Base-by-base conservation (phyloP, 2,329 filamentous ascomycete genomes). In the Sclerotinia nivalis region DNA sequence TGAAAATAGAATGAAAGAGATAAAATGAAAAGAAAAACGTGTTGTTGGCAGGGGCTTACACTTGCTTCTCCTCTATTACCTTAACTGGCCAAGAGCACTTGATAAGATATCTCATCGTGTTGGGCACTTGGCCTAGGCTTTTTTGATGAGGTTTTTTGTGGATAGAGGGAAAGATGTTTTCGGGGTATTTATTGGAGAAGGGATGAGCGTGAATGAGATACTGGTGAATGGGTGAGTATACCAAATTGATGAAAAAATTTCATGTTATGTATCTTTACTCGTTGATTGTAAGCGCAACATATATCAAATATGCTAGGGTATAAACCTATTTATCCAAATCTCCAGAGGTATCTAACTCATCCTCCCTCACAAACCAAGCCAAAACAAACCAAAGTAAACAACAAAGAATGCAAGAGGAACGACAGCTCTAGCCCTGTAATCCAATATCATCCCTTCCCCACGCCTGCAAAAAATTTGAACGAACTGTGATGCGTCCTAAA, bases 321-420 rank as follows among this genome's bases (percentile, higher is more conserved):
- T 40, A 52, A 64, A 64, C 50, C 47, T 20, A 20, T 52, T 31
- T 40, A 64, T 64, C 31, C 31, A 52, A 64, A 52, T 52, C 47
- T 25, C n/a, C 50, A 37, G 13, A 52, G 31, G 31, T 22, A 64
- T 64, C 61, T 64, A 50, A 50, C 37, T 18, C 40, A 15, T 64
- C 61, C 25, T 49, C 18, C 18, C 12, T 52, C 31, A 40, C 52
- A 25, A 20, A 15, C 47, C 61, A 22, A 52, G 13, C 61, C 31
- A 37, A 20, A 15, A 22, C 61, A 22, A 40, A 8, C 45, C 31
- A 52, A 25, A 52, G 10, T 47, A 20, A 8, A 52, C 31, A 25
- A 18, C 2, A 40, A 64, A 64, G 1, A 52, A 52, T 40, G 60
- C 13, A 37, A 64, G 31, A 20, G 12, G 52, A 45, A 64, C n/a